Percentiles rank a stretch among this genome's conserved stretches.
Evolutionary conservation across 2,329 filamentous ascomycete species (phyloP).

Genomic region (Arthrobotrys entomopaga): DNA sequence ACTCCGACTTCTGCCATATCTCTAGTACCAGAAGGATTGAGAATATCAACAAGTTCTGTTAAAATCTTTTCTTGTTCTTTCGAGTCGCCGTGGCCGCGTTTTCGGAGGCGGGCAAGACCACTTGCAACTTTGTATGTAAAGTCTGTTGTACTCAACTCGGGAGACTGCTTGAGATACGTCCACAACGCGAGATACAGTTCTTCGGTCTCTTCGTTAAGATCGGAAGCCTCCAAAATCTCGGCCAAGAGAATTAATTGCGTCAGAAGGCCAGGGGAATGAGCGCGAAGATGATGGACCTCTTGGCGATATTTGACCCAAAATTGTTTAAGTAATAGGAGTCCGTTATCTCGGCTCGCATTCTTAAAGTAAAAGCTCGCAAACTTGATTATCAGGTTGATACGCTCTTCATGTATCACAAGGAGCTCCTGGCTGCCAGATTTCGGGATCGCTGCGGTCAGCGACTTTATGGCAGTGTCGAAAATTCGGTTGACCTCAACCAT

Average conservation of each 20-base stretch:
- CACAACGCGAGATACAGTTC: slow-evolving; percentile 31
- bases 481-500: not conserved
- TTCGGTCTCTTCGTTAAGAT: slow-evolving; percentile 34
- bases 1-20: slow-evolving; percentile 14
- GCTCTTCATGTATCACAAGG: slow-evolving; percentile 32
- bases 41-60: slow-evolving; percentile 26
- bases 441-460: slow-evolving; percentile 14
- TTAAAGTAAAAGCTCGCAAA: slow-evolving; percentile 35
- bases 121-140: slow-evolving; percentile 34
- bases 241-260: slow-evolving; percentile 15
- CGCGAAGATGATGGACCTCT: slow-evolving; percentile 24
- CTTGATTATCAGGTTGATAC: slow-evolving; percentile 25
- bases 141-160: slow-evolving; percentile 17
- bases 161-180: slow-evolving; percentile 34
- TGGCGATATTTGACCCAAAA: slow-evolving; percentile 37
- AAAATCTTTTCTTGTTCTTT: slow-evolving; percentile 40
- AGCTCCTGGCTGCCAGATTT: slow-evolving; percentile 14
- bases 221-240: slow-evolving; percentile 21
- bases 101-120: slow-evolving; percentile 25
- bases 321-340: slow-evolving; percentile 24
- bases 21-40: slow-evolving; percentile 22
- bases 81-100: slow-evolving; percentile 18
- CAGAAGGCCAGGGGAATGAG: slow-evolving; percentile 29
- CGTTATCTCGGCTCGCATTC: slow-evolving; percentile 27
- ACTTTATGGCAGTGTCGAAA: slow-evolving; percentile 30